Evolutionary conservation across 2,329 filamentous ascomycete species (phyloP).

Genomic region (Phaeosphaeria sp.): DNA sequence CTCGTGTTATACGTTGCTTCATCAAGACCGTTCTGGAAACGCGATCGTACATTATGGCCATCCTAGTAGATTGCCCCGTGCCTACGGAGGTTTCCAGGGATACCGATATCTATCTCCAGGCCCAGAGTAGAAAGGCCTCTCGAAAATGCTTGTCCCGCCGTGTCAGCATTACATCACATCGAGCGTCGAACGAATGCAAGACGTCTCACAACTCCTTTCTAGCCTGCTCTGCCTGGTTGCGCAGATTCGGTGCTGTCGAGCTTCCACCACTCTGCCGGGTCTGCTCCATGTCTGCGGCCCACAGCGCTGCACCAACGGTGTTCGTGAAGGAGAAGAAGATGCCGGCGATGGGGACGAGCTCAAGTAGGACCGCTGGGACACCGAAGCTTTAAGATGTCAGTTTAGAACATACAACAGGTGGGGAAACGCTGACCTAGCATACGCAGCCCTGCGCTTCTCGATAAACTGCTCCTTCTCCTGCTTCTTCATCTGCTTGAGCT

Average conservation of each 20-base stretch:
- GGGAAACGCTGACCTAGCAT: constrained; percentile 68
- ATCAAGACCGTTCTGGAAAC: background rate
- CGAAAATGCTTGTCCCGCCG: constrained; percentile 11
- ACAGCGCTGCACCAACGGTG: constrained; percentile 89
- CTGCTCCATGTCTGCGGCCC: constrained; percentile 84
- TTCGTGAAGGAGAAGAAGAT: constrained; percentile 92
- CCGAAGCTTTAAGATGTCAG: constrained; percentile 57
- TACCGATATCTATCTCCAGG: constrained; percentile 32
- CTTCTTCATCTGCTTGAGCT: constrained; percentile 82
- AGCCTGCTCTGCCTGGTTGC: constrained; percentile 44
- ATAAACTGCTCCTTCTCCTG: constrained; percentile 73
- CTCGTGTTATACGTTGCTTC: background rate
- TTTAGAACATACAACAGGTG: background rate
- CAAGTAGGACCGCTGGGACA: constrained; percentile 80
- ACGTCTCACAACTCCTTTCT: constrained; percentile 44
- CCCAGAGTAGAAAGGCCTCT: constrained; percentile 14
- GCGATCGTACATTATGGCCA: constrained; percentile 21
- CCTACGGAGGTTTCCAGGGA: constrained; percentile 46
- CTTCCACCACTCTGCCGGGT: constrained; percentile 49
- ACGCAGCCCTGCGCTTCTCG: constrained; percentile 73
- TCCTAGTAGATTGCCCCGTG: constrained; percentile 38
- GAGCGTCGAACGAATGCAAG: constrained; percentile 1
- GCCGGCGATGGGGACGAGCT: constrained; percentile 82
- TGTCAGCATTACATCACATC: constrained; percentile 13
- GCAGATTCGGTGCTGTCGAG: constrained; percentile 45